Evolutionary conservation across 192 early-diverging fungal species (phyloP).

Genomic region (Coemansia reversa): DNA sequence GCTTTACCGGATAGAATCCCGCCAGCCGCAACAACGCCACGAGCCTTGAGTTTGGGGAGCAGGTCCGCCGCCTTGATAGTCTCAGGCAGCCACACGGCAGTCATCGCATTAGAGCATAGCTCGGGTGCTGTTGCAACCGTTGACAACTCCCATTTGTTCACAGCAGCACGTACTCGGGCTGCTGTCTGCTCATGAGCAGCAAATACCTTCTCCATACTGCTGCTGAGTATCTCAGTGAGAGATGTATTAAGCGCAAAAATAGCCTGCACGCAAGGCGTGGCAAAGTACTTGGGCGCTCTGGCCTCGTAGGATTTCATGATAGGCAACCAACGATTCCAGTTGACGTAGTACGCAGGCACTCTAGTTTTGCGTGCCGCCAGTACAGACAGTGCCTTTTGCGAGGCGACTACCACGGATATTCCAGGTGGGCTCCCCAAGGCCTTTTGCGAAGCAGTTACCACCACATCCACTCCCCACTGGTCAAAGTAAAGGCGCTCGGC

Average conservation of each 20-base stretch:
- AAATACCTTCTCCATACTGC: slow-evolving; percentile 75
- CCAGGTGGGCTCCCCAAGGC: slow-evolving; percentile 94
- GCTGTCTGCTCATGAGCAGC: slow-evolving; percentile 73
- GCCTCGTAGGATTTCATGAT: slow-evolving; percentile 97
- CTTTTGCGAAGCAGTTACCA: slow-evolving; percentile 94
- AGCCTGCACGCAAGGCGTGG: slow-evolving; percentile 92
- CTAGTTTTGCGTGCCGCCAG: slow-evolving; percentile 65
- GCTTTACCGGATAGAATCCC: slow-evolving; percentile 82
- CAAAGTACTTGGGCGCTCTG: slow-evolving; percentile 91
- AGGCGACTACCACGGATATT: slow-evolving; percentile 83
- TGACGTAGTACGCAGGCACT: slow-evolving; percentile 86
- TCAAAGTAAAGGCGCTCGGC: slow-evolving; percentile 91
- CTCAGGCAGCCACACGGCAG: slow-evolving; percentile 85
- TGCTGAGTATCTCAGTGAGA: slow-evolving; percentile 71
- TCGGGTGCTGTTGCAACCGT: slow-evolving; percentile 63
- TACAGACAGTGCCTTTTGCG: slow-evolving; percentile 56
- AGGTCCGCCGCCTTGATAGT: slow-evolving; percentile 72
- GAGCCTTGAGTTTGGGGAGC: slow-evolving; percentile 71
- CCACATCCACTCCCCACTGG: slow-evolving; percentile 88
- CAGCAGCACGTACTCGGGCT: slow-evolving; percentile 69
- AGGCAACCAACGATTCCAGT: slow-evolving; percentile 93
- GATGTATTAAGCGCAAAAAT: slow-evolving; percentile 85
- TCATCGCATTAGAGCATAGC: slow-evolving; percentile 74
- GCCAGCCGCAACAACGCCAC: slow-evolving; percentile 88
- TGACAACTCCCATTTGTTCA: slow-evolving; percentile 70